Evolutionary conservation across 495 filamentous ascomycete genomes (phyloP), one percentile per base, ranked within the genome.

Genomic region (Talaromyces nanjingensis): DNA sequence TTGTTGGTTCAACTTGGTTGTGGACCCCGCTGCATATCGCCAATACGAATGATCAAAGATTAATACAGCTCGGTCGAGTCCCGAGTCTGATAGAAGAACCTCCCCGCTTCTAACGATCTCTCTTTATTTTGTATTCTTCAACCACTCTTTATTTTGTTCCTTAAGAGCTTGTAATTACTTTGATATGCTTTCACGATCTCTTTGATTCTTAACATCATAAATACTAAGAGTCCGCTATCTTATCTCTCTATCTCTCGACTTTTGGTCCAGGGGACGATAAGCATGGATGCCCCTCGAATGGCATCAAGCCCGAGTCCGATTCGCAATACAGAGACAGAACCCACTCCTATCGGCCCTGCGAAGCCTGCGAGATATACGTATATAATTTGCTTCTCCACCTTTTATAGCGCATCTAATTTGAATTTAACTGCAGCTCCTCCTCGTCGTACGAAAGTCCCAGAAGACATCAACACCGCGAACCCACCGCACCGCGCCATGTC

Each of bases 381-480:
- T 60, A 76, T 71, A 16, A 16, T 65, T 11, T 27, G 52, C 27
- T 27, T 27, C 4, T 27, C 27, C 27, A 63, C 16, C 69, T 27
- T 60, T 33, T 55, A 18, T 65, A 54, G 8, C 34, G 7, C 16
- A n/a, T 22, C 33, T 60, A 39, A 47, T 37, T 60, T 60, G 0
- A 47, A 4, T 33, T 45, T 18, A 11, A 37, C 22, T 20, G n/a
- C 42, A 85, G 82, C 33, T 83, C 83, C 14, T 68, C 72, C 8
- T 76, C 82, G 31, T 81, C 79, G 22, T 85, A 82, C 64, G 83
- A 88, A 63, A 91, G 86, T 65, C 90, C 89, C 3, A 78, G 88
- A 63, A 81, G 91, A 68, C 91, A 96, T 65, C 89, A 93, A 67
- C 84, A 76, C 65, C 83, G 91, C 47, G 85, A 88, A 31, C 86